These are phyloP conservation scores for Seiridium unicorne DNA, from an alignment of 2,329 filamentous ascomycete species.

Conservation along the genomic window DNA sequence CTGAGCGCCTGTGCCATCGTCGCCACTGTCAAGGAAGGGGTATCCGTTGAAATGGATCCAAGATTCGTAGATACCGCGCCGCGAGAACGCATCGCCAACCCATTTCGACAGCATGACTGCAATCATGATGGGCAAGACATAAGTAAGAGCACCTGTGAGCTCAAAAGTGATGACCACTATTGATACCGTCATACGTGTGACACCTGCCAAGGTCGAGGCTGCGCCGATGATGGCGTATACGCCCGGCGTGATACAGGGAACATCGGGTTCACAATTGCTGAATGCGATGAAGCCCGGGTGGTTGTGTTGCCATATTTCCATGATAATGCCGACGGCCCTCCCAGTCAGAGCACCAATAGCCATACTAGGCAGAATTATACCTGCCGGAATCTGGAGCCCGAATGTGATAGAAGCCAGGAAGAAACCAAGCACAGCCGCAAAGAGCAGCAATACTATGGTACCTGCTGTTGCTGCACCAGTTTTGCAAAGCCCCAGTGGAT, in stretches of 20 bases:
- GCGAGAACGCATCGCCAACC: constrained; percentile 94
- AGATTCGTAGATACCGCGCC: constrained; percentile 91
- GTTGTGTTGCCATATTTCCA: constrained; percentile 83
- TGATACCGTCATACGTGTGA: constrained; percentile 94
- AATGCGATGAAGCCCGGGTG: constrained; percentile 79
- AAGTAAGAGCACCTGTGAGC: constrained; percentile 91
- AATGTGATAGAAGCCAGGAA: constrained; percentile 86
- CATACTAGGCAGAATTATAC: constrained; percentile 94
- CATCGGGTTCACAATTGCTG: constrained; percentile 76
- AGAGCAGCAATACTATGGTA: constrained; percentile 78
- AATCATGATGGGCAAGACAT: constrained; percentile 98
- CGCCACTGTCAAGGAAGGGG: constrained; percentile 89
- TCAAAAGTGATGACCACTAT: constrained; percentile 99
- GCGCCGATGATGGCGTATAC: constrained; percentile 97
- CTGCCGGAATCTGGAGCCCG: constrained; percentile 89
- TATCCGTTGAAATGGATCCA: constrained; percentile 98
- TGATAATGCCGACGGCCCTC: constrained; percentile 81
- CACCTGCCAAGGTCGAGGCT: constrained; percentile 88
- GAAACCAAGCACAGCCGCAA: constrained; percentile 82
- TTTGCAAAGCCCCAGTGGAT: constrained; percentile 88
- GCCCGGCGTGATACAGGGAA: constrained; percentile 86
- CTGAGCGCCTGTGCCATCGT: constrained; percentile 54
- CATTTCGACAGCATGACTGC: constrained; percentile 98
- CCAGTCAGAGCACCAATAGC: constrained; percentile 90
- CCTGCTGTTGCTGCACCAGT: constrained; percentile 78